Evolutionary conservation across 2,329 filamentous ascomycete species (phyloP), one percentile per base, ranked within the genome.

Genomic region (Colletotrichum sp.): DNA sequence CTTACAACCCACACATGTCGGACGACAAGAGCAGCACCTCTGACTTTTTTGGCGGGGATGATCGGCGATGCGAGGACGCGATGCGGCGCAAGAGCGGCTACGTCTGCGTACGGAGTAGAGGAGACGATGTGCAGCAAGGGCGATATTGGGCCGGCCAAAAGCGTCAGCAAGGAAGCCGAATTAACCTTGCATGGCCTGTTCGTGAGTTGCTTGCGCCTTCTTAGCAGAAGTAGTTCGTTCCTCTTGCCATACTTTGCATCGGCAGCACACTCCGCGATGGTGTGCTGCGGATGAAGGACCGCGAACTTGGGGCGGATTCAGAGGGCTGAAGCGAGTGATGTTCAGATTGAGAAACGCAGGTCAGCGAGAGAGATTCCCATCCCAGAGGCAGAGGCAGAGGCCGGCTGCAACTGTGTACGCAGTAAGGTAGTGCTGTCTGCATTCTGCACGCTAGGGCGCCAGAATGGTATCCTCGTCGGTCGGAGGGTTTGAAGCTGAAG

Each of bases 401-500:
- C 12, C 18, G 32, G 44, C 44, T 52, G 44, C 44, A 21, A 52
- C 3, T 52, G 44, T 21, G 32, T 9, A 44, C 16, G 16, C 36
- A 18, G 36, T 16, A 16, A 39, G 36, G 32, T 39, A 18, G 10
- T 21, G n/a, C 44, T 13, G n/a, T 52, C 44, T 52, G 44, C 44
- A 52, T 52, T 44, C 59, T 70, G 59, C 68, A 71, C 57, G 68
- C 68, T 34, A 30, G 21, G 16, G 21, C 49, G 49, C 49, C 15
- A 26, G 16, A n/a, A n/a, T 24, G 68, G 9, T 9, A 63, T 49
- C 68, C 57, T 62, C 64, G 65, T 62, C 36, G 73, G 49, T 59
- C 64, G 34, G 73, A 69, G 70, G 70, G 70, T 76, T 76, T 76
- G 73, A 73, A 67, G 64, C 63, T 68, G 73, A 65, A 68, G 59